A percentile compares a stretch with the other conserved stretches of the same genome.
These are phyloP conservation scores for Claviceps pazoutovae DNA, from an alignment of 2,329 filamentous ascomycete species.

Conservation along the genomic window DNA sequence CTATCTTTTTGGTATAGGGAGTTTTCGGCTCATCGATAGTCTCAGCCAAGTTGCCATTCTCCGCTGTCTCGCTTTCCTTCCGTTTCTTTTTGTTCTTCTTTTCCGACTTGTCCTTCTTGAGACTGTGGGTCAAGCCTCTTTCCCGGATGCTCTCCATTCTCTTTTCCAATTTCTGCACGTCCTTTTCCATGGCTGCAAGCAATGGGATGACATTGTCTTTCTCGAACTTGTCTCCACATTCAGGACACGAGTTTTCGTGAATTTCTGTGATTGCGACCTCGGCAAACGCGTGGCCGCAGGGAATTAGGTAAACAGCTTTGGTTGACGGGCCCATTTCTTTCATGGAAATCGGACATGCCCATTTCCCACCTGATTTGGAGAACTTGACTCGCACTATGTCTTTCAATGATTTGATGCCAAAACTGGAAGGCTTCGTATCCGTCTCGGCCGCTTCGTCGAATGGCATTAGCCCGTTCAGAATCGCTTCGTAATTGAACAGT, in stretches of 20 bases:
- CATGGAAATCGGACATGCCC: slow-evolving; percentile 76
- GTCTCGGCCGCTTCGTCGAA: slow-evolving; percentile 41
- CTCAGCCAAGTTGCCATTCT: slow-evolving; percentile 35
- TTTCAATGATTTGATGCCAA: slow-evolving; percentile 63
- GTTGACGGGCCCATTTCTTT: slow-evolving; percentile 70
- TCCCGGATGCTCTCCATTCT: slow-evolving; percentile 56
- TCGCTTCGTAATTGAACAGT: slow-evolving; percentile 88
- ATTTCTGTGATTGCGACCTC: slow-evolving; percentile 76
- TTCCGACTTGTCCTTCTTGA: slow-evolving; percentile 63
- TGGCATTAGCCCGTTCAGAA: slow-evolving; percentile 50
- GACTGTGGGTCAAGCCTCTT: slow-evolving; percentile 64
- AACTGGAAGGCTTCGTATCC: slow-evolving; percentile 25
- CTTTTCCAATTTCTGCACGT: slow-evolving; percentile 52
- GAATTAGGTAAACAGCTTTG: slow-evolving; percentile 78
- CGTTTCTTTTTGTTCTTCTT: slow-evolving; percentile 55
- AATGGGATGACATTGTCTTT: slow-evolving; percentile 71
- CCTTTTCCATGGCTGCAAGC: slow-evolving; percentile 54
- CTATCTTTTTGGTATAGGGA: slow-evolving; percentile 15
- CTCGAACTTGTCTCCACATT: slow-evolving; percentile 66
- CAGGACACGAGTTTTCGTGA: slow-evolving; percentile 44
- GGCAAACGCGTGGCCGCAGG: slow-evolving; percentile 89
- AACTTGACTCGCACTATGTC: slow-evolving; percentile 84
- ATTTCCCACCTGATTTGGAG: slow-evolving; percentile 36
- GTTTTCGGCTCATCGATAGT: slow-evolving; percentile 20
- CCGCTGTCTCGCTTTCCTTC: slow-evolving; percentile 25